Conservation (phyloP, 192 early-diverging fungal genomes). For the Dispira simplex region DNA sequence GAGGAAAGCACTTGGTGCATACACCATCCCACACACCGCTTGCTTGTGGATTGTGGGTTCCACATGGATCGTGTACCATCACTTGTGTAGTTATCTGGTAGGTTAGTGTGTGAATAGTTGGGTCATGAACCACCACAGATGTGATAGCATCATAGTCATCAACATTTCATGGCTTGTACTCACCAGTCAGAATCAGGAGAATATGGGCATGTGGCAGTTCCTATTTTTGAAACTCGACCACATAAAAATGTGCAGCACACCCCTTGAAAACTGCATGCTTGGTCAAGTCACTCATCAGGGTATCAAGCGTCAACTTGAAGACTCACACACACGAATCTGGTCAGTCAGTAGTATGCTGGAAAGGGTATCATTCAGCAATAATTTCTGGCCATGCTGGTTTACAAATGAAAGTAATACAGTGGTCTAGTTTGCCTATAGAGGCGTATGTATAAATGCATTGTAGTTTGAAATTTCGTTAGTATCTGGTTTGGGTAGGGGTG, state of each 20-base stretch:
- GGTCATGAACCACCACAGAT: constrained; percentile 18
- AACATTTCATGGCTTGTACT: neutral
- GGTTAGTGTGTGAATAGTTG: neutral
- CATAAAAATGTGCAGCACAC: neutral
- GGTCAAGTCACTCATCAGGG: neutral
- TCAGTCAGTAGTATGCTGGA: neutral
- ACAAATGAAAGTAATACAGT: constrained; percentile 24
- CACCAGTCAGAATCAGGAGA: neutral
- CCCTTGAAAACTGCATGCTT: neutral
- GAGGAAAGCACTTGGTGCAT: neutral
- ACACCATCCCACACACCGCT: constrained; percentile 13
- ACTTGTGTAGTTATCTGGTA: constrained; percentile 13
- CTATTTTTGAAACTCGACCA: neutral
- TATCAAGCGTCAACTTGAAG: neutral
- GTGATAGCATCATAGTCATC: constrained; percentile 15
- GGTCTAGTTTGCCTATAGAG: constrained; percentile 24
- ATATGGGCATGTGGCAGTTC: neutral
- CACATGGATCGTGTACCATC: constrained; percentile 23
- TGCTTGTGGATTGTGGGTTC: constrained; percentile 1
- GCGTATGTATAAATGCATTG: too few relatives aligned
- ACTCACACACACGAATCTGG: neutral
- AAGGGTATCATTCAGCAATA: neutral
- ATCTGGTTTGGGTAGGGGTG: too few relatives aligned
- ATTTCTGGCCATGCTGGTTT: constrained; percentile 15
- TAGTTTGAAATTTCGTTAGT: too few relatives aligned